Evolutionary conservation across 768 basidiomycete genomes (phyloP), one percentile per base, ranked within the genome.

Genomic region (Termitomyces sp.): DNA sequence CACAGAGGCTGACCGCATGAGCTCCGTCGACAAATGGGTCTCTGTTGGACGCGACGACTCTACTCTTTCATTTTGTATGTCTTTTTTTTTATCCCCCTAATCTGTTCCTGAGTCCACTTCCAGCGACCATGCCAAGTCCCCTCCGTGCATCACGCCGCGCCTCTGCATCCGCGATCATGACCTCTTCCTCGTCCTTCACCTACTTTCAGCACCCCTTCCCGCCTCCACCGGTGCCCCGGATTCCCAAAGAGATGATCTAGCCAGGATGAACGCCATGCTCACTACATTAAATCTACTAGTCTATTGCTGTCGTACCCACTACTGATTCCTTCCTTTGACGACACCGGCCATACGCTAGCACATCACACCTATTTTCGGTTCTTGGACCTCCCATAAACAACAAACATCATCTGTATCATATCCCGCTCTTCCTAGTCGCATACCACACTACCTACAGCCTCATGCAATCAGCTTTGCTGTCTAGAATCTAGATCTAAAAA

Each of bases 21-120:
- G 68, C 61, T 57, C 74, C 32, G 70, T 69, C 18, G 76, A 76
- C 59, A 68, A 71, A 60, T 77, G 75, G 75, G 64, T 74, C 7
- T 68, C 70, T 10, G 50, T 60, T 41, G 63, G 58, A 16, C 64
- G 61, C 39, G 61, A 59, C 41, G 43, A 58, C 29, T 16, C 27
- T n/a, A 22, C 18, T 39, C 2, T n/a, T 5, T 5, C 55, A n/a
- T 29, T 29, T 20, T 13, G 58, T 59, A 49, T 16, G 53, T 39
- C 32, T 31, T 55, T 37, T 20, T 46, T 29, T 51, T n/a, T 37
- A 29, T 34, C 27, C 1, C 29, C 57, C 26, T 37, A 26, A 22
- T 24, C 37, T 7, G 14, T 12, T 41, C 16, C 56, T 36, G 31
- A 34, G 12, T 22, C 56, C 20, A 22, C 32, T n/a, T 50, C 36